Percentiles rank a stretch among this genome's conserved stretches.
Conservation (phyloP, 257 asterid species). For the Solanum acaule region DNA sequence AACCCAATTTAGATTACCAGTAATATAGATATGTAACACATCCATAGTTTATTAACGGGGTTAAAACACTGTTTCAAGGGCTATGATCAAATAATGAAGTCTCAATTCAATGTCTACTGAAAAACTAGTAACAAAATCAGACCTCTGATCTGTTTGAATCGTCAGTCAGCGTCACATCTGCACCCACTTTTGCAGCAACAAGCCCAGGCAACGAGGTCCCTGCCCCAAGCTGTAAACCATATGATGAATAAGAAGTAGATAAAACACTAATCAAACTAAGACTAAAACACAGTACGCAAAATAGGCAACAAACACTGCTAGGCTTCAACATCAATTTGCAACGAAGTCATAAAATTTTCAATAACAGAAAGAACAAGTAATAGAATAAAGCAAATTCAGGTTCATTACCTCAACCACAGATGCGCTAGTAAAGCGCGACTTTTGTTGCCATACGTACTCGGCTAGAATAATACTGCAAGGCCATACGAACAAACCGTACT, state of each 20-base stretch:
- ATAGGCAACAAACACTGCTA: background rate
- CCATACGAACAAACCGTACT: slow-evolving; percentile 91
- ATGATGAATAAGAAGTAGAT: background rate
- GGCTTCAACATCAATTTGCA: background rate
- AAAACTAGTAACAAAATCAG: slow-evolving; percentile 1
- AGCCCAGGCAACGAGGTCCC: slow-evolving; percentile 96
- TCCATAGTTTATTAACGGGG: background rate
- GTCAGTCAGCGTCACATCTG: slow-evolving; percentile 75
- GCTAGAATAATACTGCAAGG: slow-evolving; percentile 87
- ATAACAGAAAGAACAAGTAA: background rate
- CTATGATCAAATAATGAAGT: background rate
- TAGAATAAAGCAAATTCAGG: background rate
- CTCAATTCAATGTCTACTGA: background rate
- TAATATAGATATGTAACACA: background rate
- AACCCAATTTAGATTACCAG: background rate
- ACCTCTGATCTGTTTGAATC: slow-evolving; percentile 62
- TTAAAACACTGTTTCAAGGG: background rate
- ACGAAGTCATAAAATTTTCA: background rate
- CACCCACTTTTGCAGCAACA: slow-evolving; percentile 88
- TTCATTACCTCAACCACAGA: slow-evolving; percentile 68
- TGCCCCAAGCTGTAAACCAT: slow-evolving; percentile 66
- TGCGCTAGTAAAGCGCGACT: slow-evolving; percentile 56
- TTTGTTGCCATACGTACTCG: slow-evolving; percentile 88
- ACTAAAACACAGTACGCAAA: background rate
- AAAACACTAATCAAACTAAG: background rate